Conservation (phyloP, 78 protist genomes). For the Trichosphaerium sp. region DNA sequence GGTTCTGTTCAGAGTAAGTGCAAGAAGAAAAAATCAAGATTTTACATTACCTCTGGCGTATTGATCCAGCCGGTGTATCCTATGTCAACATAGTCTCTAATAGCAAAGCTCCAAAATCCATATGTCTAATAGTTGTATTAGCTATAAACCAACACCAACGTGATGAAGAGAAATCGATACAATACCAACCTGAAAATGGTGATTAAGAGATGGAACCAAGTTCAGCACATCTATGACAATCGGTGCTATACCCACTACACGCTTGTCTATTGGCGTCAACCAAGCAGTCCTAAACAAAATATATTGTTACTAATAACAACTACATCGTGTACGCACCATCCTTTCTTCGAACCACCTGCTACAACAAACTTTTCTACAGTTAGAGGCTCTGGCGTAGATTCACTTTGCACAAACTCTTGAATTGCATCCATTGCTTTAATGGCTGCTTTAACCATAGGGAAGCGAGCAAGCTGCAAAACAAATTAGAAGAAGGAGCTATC, state of each 20-base stretch:
- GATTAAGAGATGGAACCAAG: not conserved
- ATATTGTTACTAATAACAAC: no score
- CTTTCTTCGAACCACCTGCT: slow-evolving; percentile 21
- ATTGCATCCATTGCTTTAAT: slow-evolving; percentile 11
- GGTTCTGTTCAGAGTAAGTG: no score
- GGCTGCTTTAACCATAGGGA: not conserved
- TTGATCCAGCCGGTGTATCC: not conserved
- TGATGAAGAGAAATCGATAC: no score
- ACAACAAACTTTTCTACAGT: slow-evolving; percentile 15
- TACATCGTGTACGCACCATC: slow-evolving; percentile 31
- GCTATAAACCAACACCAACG: no score
- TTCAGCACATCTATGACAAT: no score
- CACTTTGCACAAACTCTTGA: slow-evolving; percentile 11
- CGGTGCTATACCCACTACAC: no score
- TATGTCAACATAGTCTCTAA: slow-evolving; percentile 2
- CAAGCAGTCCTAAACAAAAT: no score
- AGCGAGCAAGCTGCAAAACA: slow-evolving; percentile 3
- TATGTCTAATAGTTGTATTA: no score
- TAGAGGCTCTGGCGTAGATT: not conserved
- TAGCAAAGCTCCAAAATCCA: slow-evolving; percentile 21
- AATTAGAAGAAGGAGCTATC: no score
- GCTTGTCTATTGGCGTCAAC: no score
- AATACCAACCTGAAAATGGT: slow-evolving; percentile 2
- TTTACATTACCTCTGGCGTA: no score
- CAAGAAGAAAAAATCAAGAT: no score